These are phyloP conservation scores for Beta corolliflora DNA, from an alignment of 179 eudicot species.

Conservation along the genomic window DNA sequence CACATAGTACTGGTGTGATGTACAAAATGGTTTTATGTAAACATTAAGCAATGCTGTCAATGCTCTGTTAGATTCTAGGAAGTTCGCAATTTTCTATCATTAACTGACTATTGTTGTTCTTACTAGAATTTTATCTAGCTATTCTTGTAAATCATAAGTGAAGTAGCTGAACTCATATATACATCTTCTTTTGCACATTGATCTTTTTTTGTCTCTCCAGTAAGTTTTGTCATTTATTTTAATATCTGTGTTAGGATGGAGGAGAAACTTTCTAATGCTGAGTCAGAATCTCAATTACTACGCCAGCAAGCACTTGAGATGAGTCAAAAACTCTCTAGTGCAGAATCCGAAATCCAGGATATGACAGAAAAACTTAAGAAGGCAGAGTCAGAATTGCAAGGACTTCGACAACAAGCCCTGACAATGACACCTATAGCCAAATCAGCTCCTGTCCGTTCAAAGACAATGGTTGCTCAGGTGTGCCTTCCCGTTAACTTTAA, in stretches of 20 bases:
- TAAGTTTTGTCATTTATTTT: background rate
- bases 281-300: constrained; percentile 93
- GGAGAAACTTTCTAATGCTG: constrained; percentile 80
- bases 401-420: constrained; percentile 95
- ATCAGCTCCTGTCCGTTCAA: constrained; percentile 66
- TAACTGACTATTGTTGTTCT: background rate
- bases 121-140: background rate
- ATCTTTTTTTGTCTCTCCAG: background rate
- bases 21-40: background rate
- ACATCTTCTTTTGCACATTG: background rate
- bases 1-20: background rate
- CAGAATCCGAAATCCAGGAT: constrained; percentile 42
- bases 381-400: constrained; percentile 91
- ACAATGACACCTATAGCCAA: constrained; percentile 87
- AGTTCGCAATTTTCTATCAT: background rate
- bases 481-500: background rate
- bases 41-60: background rate
- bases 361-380: constrained; percentile 76
- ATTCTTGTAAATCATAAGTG: background rate
- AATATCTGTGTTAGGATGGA: constrained; percentile 63
- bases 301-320: constrained; percentile 88
- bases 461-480: constrained; percentile 72
- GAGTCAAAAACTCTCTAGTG: constrained; percentile 41
- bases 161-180: background rate
- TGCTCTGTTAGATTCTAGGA: background rate